Evolutionary conservation across 2,329 filamentous ascomycete genomes (phyloP).

Genomic region (Alternaria ventricosa): DNA sequence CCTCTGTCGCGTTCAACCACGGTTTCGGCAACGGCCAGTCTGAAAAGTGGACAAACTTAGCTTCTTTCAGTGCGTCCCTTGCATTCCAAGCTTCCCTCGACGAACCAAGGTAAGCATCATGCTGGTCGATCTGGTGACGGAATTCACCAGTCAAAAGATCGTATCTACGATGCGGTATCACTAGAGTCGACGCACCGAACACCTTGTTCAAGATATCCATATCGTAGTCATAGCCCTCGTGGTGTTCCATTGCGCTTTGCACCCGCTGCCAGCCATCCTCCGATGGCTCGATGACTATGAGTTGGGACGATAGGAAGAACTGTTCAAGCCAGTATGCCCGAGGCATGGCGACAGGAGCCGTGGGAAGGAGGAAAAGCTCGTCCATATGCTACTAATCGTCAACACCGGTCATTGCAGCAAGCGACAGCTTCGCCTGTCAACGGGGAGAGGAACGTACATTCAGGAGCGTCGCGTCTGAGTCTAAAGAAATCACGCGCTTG

Average conservation of each 20-base stretch:
- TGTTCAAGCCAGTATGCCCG: slow-evolving; percentile 70
- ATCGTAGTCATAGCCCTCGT: slow-evolving; percentile 8
- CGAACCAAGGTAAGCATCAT: slow-evolving; percentile 55
- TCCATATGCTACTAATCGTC: slow-evolving; percentile 61
- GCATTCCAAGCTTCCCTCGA: slow-evolving; percentile 61
- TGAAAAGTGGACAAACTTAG: slow-evolving; percentile 71
- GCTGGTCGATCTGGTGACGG: no score
- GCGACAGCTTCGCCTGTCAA: no score
- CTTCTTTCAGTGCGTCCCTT: slow-evolving; percentile 59
- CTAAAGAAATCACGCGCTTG: no score
- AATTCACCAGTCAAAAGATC: background rate
- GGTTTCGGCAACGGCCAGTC: background rate
- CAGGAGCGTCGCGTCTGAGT: no score
- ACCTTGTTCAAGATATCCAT: background rate
- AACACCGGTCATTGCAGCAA: no score
- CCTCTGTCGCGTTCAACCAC: background rate
- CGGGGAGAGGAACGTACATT: background rate
- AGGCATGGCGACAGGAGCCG: slow-evolving; percentile 66
- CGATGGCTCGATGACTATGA: slow-evolving; percentile 66
- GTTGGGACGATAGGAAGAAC: slow-evolving; percentile 58
- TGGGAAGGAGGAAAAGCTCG: slow-evolving; percentile 69
- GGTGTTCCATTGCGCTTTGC: slow-evolving; percentile 22
- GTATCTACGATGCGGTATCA: no score
- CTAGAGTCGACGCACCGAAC: no score
- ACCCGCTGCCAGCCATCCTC: slow-evolving; percentile 53